Base-by-base conservation (phyloP, 192 early-diverging fungal genomes). In the Coemansia sp. region DNA sequence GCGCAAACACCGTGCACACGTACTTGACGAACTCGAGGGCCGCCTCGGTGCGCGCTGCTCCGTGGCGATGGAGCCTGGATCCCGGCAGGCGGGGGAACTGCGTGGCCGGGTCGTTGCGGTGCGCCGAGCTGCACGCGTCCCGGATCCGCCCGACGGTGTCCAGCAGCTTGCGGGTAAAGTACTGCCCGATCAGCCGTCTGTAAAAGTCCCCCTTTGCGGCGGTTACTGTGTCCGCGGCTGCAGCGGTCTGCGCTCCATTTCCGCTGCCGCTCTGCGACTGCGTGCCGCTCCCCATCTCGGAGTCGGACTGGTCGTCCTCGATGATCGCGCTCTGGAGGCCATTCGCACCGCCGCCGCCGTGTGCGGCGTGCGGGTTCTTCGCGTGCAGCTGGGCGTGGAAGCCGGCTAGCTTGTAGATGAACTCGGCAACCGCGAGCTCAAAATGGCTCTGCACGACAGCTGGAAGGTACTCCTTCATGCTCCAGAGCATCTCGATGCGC, bases 391-490 rank as follows among this genome's bases (percentile, higher is more conserved):
- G 84, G 21, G 67, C 68, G 53, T 87, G 79, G 77, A 81, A 77
- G 42, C 77, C 75, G 49, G 87, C 84, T 1, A 88, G 76, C 70
- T 87, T 77, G 69, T 87, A 84, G 50, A 91, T 91, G 68, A 86
- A 96, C 75, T 90, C 89, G 21, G 87, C 91, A 0, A 95, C 67
- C 15, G 89, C 82, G 15, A 80, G 75, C 56, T 88, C 74, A 70
- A 98, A 98, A 48, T 86, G 72, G 23, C 67, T 71, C 64, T 95
- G 93, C 12, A 91, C 75, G 13, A 84, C 84, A 11, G 86, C 76
- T 9, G 97, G 95, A 53, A 99, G 76, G 68, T 94, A 95, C 44
- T 94, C 90, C 63, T 86, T 87, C 42, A 99, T 92, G 56, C 92
- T 95, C 97, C 97, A 99, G 48, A 89, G 75, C 92, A 95, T 92